These are phyloP conservation scores for Starmerella gropengiesseri DNA, from an alignment of 805 yeast species.

Conservation along the genomic window DNA sequence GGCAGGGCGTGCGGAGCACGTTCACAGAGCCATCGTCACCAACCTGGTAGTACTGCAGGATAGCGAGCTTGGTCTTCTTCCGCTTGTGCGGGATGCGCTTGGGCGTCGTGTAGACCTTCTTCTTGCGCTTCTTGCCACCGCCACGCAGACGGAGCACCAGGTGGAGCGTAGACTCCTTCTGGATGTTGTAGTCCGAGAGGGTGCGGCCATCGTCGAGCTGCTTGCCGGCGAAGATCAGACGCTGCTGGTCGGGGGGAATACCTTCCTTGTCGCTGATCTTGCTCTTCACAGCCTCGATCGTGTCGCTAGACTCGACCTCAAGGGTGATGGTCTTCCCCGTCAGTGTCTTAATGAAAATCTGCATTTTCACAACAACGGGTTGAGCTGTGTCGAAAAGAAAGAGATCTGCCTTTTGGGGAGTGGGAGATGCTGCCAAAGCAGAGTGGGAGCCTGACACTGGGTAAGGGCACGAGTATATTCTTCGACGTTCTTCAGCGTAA, in stretches of 20 bases:
- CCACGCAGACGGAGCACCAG: conserved; percentile 97
- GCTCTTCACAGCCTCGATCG: conserved; percentile 92
- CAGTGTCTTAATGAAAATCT: conserved; percentile 96
- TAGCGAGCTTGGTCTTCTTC: conserved; percentile 98
- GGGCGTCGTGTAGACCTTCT: conserved; percentile 99
- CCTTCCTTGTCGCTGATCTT: conserved; percentile 97
- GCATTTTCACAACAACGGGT: conserved; percentile 28
- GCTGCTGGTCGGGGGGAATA: conserved; percentile 95
- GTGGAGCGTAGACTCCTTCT: conserved; percentile 93
- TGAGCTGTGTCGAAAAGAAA: conserved; percentile 11
- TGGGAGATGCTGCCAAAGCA: conserved; percentile 10
- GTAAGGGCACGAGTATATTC: conserved; percentile 4
- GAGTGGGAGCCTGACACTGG: conserved; percentile 1
- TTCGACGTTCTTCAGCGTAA: neutral
- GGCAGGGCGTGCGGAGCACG: conserved; percentile 98
- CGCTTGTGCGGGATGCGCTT: conserved; percentile 99
- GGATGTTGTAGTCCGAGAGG: conserved; percentile 93
- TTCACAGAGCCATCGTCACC: conserved; percentile 97
- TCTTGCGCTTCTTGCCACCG: conserved; percentile 99
- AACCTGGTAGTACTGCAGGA: conserved; percentile 98
- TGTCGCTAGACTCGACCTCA: conserved; percentile 96
- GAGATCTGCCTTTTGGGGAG: conserved; percentile 5
- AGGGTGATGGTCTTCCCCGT: conserved; percentile 98
- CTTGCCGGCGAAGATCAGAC: conserved; percentile 95
- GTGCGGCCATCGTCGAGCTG: conserved; percentile 92